A percentile compares a stretch with the other conserved stretches of the same genome.
Evolutionary conservation across 2,329 filamentous ascomycete species (phyloP).

Genomic region (Neonectria magnoliae): DNA sequence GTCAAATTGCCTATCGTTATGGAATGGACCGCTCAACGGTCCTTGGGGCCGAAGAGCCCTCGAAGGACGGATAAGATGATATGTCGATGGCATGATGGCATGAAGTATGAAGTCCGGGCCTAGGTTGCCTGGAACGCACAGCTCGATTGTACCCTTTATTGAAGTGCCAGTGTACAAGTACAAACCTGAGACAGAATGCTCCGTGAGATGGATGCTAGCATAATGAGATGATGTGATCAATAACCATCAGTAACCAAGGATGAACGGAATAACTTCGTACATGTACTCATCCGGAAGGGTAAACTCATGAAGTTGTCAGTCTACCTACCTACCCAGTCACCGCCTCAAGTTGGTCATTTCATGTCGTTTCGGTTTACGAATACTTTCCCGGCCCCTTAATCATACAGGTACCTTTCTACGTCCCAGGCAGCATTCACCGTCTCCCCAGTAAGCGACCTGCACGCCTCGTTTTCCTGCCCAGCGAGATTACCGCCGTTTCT

Average conservation of each 20-base stretch:
- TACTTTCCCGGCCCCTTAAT: not conserved
- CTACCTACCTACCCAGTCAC: not conserved
- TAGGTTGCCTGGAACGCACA: not conserved
- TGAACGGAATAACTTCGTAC: not conserved
- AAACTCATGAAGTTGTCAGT: not conserved
- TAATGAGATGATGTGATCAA: not conserved
- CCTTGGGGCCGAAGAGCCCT: not conserved
- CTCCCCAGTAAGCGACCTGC: not conserved
- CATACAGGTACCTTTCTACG: not conserved
- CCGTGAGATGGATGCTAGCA: not conserved
- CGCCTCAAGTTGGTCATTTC: not conserved
- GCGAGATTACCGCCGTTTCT: slow-evolving; percentile 1
- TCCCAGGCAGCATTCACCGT: not conserved
- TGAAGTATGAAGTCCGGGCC: not conserved
- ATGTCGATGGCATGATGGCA: not conserved
- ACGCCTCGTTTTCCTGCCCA: not conserved
- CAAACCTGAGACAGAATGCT: not conserved
- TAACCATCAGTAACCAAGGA: not conserved
- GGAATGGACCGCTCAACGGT: not conserved
- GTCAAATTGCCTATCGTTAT: not conserved
- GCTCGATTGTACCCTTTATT: not conserved
- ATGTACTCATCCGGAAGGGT: not conserved
- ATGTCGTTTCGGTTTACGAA: not conserved
- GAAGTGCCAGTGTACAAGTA: not conserved
- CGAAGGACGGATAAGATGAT: too few species aligned